Evolutionary conservation across 805 yeast genomes (phyloP), one percentile per base, ranked within the genome.

Genomic region (Spathaspora gorwiae): DNA sequence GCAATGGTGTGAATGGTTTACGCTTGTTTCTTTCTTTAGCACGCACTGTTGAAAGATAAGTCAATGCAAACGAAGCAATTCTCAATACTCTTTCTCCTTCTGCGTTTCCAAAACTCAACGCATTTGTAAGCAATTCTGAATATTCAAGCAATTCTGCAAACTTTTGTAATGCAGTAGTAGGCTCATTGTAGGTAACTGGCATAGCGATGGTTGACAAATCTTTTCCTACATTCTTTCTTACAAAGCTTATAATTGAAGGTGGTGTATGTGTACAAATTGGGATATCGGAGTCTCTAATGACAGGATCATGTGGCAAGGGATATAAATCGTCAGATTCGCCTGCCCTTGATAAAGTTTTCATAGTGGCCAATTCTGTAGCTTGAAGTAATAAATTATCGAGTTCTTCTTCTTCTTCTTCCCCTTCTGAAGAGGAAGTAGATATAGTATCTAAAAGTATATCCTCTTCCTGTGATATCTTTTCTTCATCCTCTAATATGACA

Each of bases 171-270:
- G 87, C 80, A 0, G 95, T 80, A 19, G 92, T 60, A 0, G 99
- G 99, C 64, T 94, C 99, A 66, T 94, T 94, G 44, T 90, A 78
- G 1, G 94, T 83, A 7, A 94, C 96, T 1, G 99, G 99, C 90
- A 92, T 90, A 0, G 96, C 83, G 38, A 90, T 78, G 1, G 89
- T 75, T 0, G 90, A 75, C 46, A 94, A 62, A 62, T 92, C 98
- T 58, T 90, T 92, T 15, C 97, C 97, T 9, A 92, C 94, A 54
- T 89, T 90, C 62, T 90, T 90, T 47, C 96, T 76, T 41, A 94
- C 73, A 54, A 90, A 80, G 1, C 88, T 77, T 45, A 92, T 68
- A 32, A 92, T 64, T 50, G 94, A 84, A 9, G 97, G 97, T 2
- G 98, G 98, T 0, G 80, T 68, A 31, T 81, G 75, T 0, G 67